Percentiles rank a stretch among this genome's conserved stretches.
phyloP scores from a whole-genome alignment of 352 stramenopile species.

The Peronospora tabacina region DNA sequence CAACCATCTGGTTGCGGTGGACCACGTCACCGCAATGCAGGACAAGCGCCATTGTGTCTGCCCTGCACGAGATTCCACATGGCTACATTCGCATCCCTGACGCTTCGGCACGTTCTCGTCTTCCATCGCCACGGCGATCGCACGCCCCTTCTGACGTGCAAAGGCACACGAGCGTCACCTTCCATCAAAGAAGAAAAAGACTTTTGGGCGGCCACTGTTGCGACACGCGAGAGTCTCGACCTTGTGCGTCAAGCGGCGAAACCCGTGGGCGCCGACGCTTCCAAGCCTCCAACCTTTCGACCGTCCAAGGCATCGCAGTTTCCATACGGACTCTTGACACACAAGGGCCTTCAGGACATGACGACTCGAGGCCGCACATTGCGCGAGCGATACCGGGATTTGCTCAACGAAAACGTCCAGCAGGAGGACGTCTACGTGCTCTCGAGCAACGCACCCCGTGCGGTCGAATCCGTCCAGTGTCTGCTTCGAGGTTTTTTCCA shows the following conservation, averaged over 20 bases:
- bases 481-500: conserved; percentile 68
- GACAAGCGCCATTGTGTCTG: conserved; percentile 13
- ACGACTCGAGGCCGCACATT: conserved; percentile 46
- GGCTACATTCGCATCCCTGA: conserved; percentile 25
- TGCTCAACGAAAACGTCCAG: conserved; percentile 31
- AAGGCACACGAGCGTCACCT: conserved; percentile 45
- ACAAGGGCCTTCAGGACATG: conserved; percentile 68
- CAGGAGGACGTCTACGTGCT: conserved; percentile 59
- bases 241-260: conserved; percentile 39
- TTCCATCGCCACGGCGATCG: conserved; percentile 80
- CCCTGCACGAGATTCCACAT: conserved; percentile 13
- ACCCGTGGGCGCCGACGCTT: conserved; percentile 38
- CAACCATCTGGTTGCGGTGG: conserved; percentile 8
- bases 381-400: conserved; percentile 35
- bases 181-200: conserved; percentile 51
- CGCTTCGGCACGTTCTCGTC: conserved; percentile 63
- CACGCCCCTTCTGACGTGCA: conserved; percentile 55
- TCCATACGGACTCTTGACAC: conserved; percentile 54
- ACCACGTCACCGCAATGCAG: neutral
- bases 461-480: conserved; percentile 70
- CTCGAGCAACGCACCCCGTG: conserved; percentile 66
- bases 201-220: conserved; percentile 56
- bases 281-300: conserved; percentile 36
- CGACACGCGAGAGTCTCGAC: conserved; percentile 43
- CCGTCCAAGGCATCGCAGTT: conserved; percentile 34